Base-by-base conservation (phyloP, 2,329 filamentous ascomycete species). In the Colletotrichum tropicale region DNA sequence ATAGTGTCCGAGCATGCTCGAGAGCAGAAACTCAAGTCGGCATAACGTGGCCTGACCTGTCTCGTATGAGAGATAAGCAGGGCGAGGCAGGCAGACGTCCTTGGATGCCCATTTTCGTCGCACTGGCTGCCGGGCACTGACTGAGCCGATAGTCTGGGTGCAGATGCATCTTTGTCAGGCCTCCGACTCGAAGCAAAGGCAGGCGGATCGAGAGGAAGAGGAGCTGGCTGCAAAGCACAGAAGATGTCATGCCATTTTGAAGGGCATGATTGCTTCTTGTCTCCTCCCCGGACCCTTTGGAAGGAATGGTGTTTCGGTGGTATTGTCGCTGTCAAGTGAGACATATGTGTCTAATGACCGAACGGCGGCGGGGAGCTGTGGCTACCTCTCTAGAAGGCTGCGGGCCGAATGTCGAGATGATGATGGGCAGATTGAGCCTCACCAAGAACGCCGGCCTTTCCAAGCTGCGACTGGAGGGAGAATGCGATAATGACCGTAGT, bases 341-440 rank as follows among this genome's bases (percentile, higher is more conserved):
- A 55, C 65, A 67, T 69, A 24, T 58, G 32, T 58, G 32, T 36
- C 43, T 43, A 30, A 66, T 21, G 38, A 30, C n/a, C 32, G 52
- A 8, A 16, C 16, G 21, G 55, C 24, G 32, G 34, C 34, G 56
- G 34, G 56, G 24, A 28, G 68, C 68, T 16, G 43, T 38, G 71
- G 10, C 32, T 26, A 34, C 8, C 56, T 61, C 18, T 32, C 36
- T 56, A 32, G 30, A 62, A 48, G 66, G 28, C 56, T 66, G 60
- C 72, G 55, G 72, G 38, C 73, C 64, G 70, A 73, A 34, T 60
- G 43, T 64, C 16, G 64, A 69, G 43, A 75, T 75, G 73, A 75
- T 16, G 69, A 73, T 75, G 34, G 56, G 70, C 70, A 70, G 28
- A 21, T 30, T n/a, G 34, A 71, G 36, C 68, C 30, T 72, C 26